Conservation (phyloP, 1,284 basidiomycete genomes). For the Apiotrichum porosum region DNA sequence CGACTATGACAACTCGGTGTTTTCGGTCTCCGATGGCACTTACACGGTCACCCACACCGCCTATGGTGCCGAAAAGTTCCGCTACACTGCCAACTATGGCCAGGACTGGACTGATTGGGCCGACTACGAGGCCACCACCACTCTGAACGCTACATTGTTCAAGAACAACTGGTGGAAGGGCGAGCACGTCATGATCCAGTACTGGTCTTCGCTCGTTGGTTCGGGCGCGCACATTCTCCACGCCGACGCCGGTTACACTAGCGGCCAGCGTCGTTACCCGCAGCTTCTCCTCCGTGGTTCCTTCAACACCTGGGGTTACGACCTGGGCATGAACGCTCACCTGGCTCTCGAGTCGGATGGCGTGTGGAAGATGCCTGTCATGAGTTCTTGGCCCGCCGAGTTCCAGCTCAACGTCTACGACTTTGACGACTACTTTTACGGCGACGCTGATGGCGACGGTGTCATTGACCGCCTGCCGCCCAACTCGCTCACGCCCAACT, state of each 20-base stretch:
- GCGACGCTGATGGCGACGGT: slow-evolving; percentile 78
- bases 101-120: slow-evolving; percentile 74
- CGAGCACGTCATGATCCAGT: slow-evolving; percentile 79
- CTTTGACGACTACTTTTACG: slow-evolving; percentile 84
- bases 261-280: slow-evolving; percentile 66
- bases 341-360: slow-evolving; percentile 62
- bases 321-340: slow-evolving; percentile 65
- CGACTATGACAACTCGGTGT: slow-evolving; percentile 62
- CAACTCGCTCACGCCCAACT: slow-evolving; percentile 73
- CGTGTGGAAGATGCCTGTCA: slow-evolving; percentile 55
- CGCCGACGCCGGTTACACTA: slow-evolving; percentile 63
- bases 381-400: slow-evolving; percentile 79
- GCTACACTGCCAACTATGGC: slow-evolving; percentile 82
- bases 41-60: slow-evolving; percentile 76
- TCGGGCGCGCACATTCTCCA: slow-evolving; percentile 67
- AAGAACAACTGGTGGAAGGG: slow-evolving; percentile 70
- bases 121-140: slow-evolving; percentile 66
- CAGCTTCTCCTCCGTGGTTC: slow-evolving; percentile 78
- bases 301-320: slow-evolving; percentile 87
- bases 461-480: slow-evolving; percentile 82
- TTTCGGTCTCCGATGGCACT: slow-evolving; percentile 58
- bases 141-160: slow-evolving; percentile 60
- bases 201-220: slow-evolving; percentile 66
- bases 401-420: slow-evolving; percentile 83
- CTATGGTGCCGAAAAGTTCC: slow-evolving; percentile 76